Percentiles rank a stretch among this genome's conserved stretches.
phyloP scores from a whole-genome alignment of 768 basidiomycete genomes.

The Russula olivacea region DNA sequence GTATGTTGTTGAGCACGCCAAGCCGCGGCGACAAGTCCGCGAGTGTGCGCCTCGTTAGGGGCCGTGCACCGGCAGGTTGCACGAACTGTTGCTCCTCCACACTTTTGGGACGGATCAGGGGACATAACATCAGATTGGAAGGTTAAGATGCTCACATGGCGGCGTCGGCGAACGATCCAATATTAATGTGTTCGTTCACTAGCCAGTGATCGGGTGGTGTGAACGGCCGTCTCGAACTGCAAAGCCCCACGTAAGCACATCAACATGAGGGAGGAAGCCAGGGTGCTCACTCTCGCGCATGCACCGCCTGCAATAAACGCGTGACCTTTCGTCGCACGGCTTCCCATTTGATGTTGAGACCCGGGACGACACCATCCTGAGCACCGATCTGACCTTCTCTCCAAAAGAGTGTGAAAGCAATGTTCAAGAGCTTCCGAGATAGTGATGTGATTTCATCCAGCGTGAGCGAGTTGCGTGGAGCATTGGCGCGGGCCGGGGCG shows the following conservation, averaged over 20 bases:
- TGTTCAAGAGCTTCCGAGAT: constrained; percentile 72
- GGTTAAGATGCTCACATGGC: constrained; percentile 53
- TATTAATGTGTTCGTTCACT: constrained; percentile 51
- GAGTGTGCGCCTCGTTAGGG: constrained; percentile 60
- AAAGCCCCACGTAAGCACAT: constrained; percentile 15
- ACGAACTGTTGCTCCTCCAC: constrained; percentile 59
- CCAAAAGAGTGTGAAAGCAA: constrained; percentile 78
- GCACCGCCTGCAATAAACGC: constrained; percentile 70
- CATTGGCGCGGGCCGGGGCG: constrained; percentile 26
- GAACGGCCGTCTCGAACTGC: constrained; percentile 79
- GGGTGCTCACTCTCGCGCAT: constrained; percentile 75
- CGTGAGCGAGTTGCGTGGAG: constrained; percentile 64
- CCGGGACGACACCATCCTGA: constrained; percentile 39
- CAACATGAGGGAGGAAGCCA: neutral
- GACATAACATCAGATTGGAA: constrained; percentile 2
- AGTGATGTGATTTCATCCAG: constrained; percentile 77
- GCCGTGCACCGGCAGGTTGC: constrained; percentile 27
- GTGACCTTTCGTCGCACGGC: constrained; percentile 71
- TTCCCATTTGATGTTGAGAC: constrained; percentile 50
- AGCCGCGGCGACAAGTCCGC: constrained; percentile 78
- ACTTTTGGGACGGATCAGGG: constrained; percentile 32
- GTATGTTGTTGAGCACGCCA: constrained; percentile 90
- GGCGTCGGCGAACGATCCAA: constrained; percentile 75
- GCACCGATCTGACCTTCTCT: constrained; percentile 44
- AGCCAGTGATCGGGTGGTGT: constrained; percentile 84